Base-by-base conservation (phyloP, 2,329 filamentous ascomycete species). In the Penicillium sp. region DNA sequence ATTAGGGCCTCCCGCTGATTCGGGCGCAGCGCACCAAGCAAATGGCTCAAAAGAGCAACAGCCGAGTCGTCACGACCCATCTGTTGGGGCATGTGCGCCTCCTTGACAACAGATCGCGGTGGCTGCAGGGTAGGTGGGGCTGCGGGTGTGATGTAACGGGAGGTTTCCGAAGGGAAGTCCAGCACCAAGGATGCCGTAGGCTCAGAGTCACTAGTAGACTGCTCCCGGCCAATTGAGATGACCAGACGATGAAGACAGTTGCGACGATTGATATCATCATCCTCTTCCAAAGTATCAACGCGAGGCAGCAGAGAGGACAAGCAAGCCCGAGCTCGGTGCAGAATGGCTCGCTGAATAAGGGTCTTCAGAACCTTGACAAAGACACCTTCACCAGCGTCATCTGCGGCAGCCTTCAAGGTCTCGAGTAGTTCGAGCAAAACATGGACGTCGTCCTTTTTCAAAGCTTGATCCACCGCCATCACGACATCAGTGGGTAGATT, bases 201-300 rank as follows among this genome's bases (percentile, higher is more conserved):
- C 46, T 85, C 82, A 3, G 74, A 73, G 44, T 76, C 74, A 33
- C 79, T 78, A 8, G 80, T 79, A 13, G 81, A 79, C 61, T 85
- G 82, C 12, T 87, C 85, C 45, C 93, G 85, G 16, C 93, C 92
- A 62, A 96, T 95, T 18, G 92, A 87, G 54, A 97, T 95, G 39
- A 99, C 88, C 2, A 97, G 79, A 8, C 94, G 86, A 70, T 99
- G 94, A 45, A 99, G 84, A 69, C 90, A 94, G 69, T 96, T 99
- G 12, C 94, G 87, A 64, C 88, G 86, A 73, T 97, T 96, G 67
- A 99, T 90, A 66, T 97, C 94, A 61, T 95, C 89, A 2, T 88
- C 83, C 66, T 96, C 92, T 45, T 95, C 86, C 2, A 97, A 79
- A 1, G 83, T 85, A 42, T 85, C 81, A 47, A 94, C 80, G 39